phyloP scores from a whole-genome alignment of 2,329 filamentous ascomycete genomes.

The Botryotinia globosa region DNA sequence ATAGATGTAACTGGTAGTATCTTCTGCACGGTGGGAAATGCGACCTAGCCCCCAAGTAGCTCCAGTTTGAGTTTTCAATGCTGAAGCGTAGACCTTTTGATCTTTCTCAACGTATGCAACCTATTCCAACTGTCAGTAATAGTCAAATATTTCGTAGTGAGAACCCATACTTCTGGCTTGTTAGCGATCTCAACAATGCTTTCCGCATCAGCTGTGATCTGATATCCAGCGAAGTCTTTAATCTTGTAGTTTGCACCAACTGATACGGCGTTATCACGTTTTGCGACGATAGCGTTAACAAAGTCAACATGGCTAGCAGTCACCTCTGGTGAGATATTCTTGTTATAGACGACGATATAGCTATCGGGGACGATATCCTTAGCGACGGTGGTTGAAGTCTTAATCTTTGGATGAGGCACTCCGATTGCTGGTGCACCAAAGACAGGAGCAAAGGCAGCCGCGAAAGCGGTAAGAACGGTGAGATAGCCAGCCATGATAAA shows the following conservation, averaged over 20 bases:
- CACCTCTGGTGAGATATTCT: conserved; percentile 47
- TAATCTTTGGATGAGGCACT: conserved; percentile 25
- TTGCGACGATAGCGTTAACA: conserved; percentile 50
- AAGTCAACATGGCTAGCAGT: conserved; percentile 50
- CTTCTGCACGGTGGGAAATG: conserved; percentile 35
- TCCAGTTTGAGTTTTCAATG: conserved; percentile 30
- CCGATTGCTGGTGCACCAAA: conserved; percentile 30
- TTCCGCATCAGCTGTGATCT: conserved; percentile 31
- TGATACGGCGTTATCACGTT: conserved; percentile 49
- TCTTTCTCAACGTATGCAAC: conserved; percentile 38
- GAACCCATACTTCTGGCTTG: conserved; percentile 31
- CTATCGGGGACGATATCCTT: conserved; percentile 51
- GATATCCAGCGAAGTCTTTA: conserved; percentile 33
- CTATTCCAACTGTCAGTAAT: conserved; percentile 15
- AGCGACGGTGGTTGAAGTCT: conserved; percentile 47
- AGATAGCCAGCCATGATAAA: conserved; percentile 33
- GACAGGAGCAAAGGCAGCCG: conserved; percentile 33
- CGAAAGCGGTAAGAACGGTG: conserved; percentile 33
- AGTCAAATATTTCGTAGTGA: not conserved
- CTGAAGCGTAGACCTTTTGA: conserved; percentile 36
- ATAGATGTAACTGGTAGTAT: conserved; percentile 37
- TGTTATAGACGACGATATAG: conserved; percentile 66
- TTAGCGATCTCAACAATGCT: conserved; percentile 35
- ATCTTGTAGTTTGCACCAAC: conserved; percentile 35
- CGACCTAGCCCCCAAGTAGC: conserved; percentile 39